phyloP scores from a whole-genome alignment of 345 rosid genomes.

The Citrus cavaleriei region DNA sequence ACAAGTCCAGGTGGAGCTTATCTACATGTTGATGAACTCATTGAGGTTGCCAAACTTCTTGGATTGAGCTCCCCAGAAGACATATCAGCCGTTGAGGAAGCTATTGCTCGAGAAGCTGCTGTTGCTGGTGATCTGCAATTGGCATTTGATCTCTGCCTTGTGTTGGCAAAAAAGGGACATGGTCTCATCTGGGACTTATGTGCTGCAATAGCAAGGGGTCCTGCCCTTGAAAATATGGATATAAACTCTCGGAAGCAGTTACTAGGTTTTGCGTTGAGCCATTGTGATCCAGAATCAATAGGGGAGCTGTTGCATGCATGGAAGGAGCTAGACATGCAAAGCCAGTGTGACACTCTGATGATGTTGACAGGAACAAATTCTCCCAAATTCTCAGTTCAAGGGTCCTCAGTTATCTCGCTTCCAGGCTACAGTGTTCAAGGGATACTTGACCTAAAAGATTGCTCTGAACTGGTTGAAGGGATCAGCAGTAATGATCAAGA shows the following conservation, averaged over 20 bases:
- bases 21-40: slow-evolving; percentile 80
- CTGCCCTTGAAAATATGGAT: slow-evolving; percentile 88
- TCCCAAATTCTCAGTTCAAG: slow-evolving; percentile 40
- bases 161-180: slow-evolving; percentile 81
- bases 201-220: slow-evolving; percentile 98
- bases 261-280: slow-evolving; percentile 87
- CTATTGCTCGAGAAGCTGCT: slow-evolving; percentile 99
- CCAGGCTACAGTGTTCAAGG: slow-evolving; percentile 38
- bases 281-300: slow-evolving; percentile 91
- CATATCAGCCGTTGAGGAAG: slow-evolving; percentile 81
- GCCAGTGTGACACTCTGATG: slow-evolving; percentile 68
- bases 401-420: slow-evolving; percentile 23
- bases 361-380: slow-evolving; percentile 48
- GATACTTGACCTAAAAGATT: slow-evolving; percentile 43
- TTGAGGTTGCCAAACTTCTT: slow-evolving; percentile 95
- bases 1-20: slow-evolving; percentile 86
- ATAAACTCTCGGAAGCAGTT: slow-evolving; percentile 71
- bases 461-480: slow-evolving; percentile 45
- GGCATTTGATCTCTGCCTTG: slow-evolving; percentile 91
- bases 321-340: slow-evolving; percentile 95
- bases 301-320: slow-evolving; percentile 91
- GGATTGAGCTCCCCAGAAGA: slow-evolving; percentile 81
- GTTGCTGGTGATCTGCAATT: slow-evolving; percentile 94
- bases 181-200: slow-evolving; percentile 95
- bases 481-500: slow-evolving; percentile 39